Evolutionary conservation across 352 stramenopile species (phyloP).

Genomic region (Pythium aphanidermatum): DNA sequence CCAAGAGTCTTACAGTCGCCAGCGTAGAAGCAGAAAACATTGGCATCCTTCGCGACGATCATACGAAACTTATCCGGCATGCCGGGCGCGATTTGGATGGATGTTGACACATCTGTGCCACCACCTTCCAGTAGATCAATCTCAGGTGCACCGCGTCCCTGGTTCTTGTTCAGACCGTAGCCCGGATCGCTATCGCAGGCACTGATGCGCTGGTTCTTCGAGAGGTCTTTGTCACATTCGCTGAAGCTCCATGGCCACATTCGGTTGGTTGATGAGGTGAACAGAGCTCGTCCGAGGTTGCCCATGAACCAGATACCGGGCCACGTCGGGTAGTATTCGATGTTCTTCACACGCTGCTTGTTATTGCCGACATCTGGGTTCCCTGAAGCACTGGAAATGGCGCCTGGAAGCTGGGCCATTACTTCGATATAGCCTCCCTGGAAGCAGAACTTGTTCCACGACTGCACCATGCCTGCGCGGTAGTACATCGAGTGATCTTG

Average conservation of each 20-base stretch:
- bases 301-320: constrained; percentile 94
- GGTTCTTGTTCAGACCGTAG: constrained; percentile 80
- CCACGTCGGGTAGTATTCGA: constrained; percentile 80
- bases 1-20: constrained; percentile 30
- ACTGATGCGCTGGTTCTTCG: constrained; percentile 37
- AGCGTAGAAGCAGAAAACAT: constrained; percentile 35
- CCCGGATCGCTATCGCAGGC: constrained; percentile 90
- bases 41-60: constrained; percentile 17
- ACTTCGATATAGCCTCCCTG: constrained; percentile 93
- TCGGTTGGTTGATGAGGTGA: constrained; percentile 87
- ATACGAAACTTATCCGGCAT: constrained; percentile 53
- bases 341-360: constrained; percentile 25
- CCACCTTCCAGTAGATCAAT: constrained; percentile 93
- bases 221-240: constrained; percentile 55
- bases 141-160: constrained; percentile 77
- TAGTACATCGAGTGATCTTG: constrained; percentile 26
- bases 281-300: constrained; percentile 93
- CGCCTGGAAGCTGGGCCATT: constrained; percentile 78
- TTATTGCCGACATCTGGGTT: constrained; percentile 52
- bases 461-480: constrained; percentile 86
- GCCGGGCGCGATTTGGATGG: constrained; percentile 81
- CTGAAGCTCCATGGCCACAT: constrained; percentile 95
- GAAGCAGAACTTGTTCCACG: constrained; percentile 95
- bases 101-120: constrained; percentile 66
- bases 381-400: constrained; percentile 29